Evolutionary conservation across 805 yeast species (phyloP), one percentile per base, ranked within the genome.

Genomic region (Clavispora fructus): DNA sequence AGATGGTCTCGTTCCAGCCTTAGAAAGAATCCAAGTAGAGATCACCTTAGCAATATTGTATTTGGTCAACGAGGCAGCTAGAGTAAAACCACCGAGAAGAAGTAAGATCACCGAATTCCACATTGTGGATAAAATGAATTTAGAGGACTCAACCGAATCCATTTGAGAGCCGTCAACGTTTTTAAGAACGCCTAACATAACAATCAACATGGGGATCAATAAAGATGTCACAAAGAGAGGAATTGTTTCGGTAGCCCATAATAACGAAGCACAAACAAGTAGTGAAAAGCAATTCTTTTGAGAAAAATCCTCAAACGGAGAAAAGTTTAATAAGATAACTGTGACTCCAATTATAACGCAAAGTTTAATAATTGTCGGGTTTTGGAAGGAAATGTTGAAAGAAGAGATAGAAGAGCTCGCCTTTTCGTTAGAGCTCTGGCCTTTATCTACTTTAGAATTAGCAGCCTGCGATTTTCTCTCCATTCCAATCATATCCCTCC

Each of bases 401-500:
- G 53, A 41, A 2, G 54, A 44, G 25, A 52, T 19, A 2, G 55
- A 52, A 14, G 56, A 43, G 1, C 45, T 37, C 3, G 45, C 43
- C 23, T 53, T 47, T 27, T 47, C 46, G 8, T 33, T 35, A 10
- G 37, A 13, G n/a, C 40, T 40, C 12, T 44, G 40, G 4, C 40
- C 43, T 17, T 51, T 51, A 6, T 47, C 46, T 54, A 63, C 39
- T 13, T 51, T 49, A 7, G 49, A 48, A 54, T 64, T 52, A 2
- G 91, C 90, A 17, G 88, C 89, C 57, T 90, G 92, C 0, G 91
- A 73, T 57, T 87, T 87, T 55, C 96, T 78, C 62, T 91, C 97
- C 53, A 75, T 60, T 1, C 79, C 80, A 46, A 77, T 72, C 80
- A 77, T 74, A 51, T 76, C 80, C 55, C 77, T 70, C 81, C 81